Evolutionary conservation across 1,284 basidiomycete genomes (phyloP), one percentile per base, ranked within the genome.

Genomic region (Lignosus rhinocerotis): DNA sequence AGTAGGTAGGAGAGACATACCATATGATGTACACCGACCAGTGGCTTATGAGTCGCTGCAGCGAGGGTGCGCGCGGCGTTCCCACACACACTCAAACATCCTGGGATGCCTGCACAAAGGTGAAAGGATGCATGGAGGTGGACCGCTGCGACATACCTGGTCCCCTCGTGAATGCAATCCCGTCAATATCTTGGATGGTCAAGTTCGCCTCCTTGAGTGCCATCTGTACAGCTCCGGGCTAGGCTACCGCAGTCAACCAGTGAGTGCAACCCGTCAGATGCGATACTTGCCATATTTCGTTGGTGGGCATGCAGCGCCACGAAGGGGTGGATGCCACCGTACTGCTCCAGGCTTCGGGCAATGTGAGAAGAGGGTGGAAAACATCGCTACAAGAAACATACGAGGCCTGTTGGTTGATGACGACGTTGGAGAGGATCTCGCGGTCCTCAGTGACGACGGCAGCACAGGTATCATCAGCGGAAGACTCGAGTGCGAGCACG

Each of bases 11-110:
- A 25, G 25, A n/a, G 12, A 69, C 78, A 49, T 25, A 93, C 94
- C 95, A 97, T 97, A 69, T 97, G 95, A 73, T 97, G 93, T 2
- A 96, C 90, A 5, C 93, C 94, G 8, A 97, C 83, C 1, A 96
- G 63, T 0, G 94, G 94, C 68, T 93, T 92, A 43, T 81, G 78
- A 7, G 86, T 76, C 0, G 86, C 88, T 0, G 92, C 88, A 0
- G 93, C 92, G 1, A 98, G 76, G 0, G 86, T 84, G 69, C 91
- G 92, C 7, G 93, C 93, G 1, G 92, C 86, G 60, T 88, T 89
- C 3, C 87, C 84, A 48, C 87, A 85, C 5, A 94, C 88, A 32
- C 81, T 83, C 6, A 98, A 79, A 70, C 92, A 95, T 1, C 90
- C 90, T 4, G 80, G 80, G 73, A 96, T 93, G 2, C 92, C 88